Evolutionary conservation across 2,329 filamentous ascomycete genomes (phyloP).

Genomic region (Basipetospora chlamydospora): DNA sequence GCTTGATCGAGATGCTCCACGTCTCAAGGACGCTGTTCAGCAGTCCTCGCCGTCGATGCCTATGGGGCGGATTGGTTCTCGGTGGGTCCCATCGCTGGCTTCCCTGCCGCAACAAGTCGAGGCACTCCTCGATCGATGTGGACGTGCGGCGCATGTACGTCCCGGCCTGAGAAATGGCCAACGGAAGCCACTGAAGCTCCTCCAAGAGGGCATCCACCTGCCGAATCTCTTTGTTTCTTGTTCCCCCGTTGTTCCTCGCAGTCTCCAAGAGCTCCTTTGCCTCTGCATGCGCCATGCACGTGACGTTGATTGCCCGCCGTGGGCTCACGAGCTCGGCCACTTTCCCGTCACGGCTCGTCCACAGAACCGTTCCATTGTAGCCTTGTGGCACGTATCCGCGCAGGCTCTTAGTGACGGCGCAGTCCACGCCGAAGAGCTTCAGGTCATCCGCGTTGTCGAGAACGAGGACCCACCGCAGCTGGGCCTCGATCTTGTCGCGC

Average conservation of each 20-base stretch:
- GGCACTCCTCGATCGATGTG: constrained; percentile 12
- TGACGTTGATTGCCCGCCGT: too few species aligned
- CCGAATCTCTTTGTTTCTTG: too few species aligned
- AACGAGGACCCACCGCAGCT: constrained; percentile 15
- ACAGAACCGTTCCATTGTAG: constrained; percentile 14
- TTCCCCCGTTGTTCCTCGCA: too few species aligned
- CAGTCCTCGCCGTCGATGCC: constrained; percentile 13
- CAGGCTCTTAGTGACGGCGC: constrained; percentile 4
- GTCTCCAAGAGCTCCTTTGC: too few species aligned
- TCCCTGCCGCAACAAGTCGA: constrained; percentile 12
- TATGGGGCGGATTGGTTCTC: constrained; percentile 12
- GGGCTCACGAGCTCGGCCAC: constrained; percentile 16
- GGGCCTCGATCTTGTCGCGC: constrained; percentile 9
- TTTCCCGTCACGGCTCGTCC: constrained; percentile 17
- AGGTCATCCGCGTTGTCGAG: constrained; percentile 20
- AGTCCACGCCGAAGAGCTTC: constrained; percentile 12
- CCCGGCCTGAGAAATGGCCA: constrained; percentile 18
- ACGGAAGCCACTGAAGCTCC: constrained; percentile 15
- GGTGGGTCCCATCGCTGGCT: constrained; percentile 12
- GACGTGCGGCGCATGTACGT: constrained; percentile 16
- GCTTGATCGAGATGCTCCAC: constrained; percentile 19
- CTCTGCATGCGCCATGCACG: too few species aligned
- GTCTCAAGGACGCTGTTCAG: constrained; percentile 20
- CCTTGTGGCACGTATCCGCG: constrained; percentile 13
- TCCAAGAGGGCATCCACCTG: too few species aligned